These are phyloP conservation scores for Calonectria pseudoreteaudii DNA, from an alignment of 2,329 filamentous ascomycete species.

Conservation along the genomic window DNA sequence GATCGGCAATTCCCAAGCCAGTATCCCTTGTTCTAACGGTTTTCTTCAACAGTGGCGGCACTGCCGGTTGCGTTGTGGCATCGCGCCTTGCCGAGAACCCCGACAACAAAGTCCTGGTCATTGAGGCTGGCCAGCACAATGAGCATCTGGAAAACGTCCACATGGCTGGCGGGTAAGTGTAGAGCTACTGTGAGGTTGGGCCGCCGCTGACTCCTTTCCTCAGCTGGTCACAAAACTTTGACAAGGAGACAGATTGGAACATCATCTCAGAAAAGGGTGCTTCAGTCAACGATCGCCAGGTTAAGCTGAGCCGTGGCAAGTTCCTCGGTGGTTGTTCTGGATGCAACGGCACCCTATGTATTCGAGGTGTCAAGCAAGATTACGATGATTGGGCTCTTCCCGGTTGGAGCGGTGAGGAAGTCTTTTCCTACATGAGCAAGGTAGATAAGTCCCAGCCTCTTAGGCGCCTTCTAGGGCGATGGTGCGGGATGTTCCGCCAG, in stretches of 20 bases:
- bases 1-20: conserved; percentile 7
- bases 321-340: conserved; percentile 63
- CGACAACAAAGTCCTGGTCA: conserved; percentile 45
- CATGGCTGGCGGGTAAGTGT: conserved; percentile 61
- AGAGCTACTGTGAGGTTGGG: too few relatives aligned
- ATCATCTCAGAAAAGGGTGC: conserved; percentile 55
- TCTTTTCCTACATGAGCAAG: conserved; percentile 68
- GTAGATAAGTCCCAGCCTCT: conserved; percentile 39
- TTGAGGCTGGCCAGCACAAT: conserved; percentile 54
- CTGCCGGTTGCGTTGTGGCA: conserved; percentile 52
- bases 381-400: conserved; percentile 67
- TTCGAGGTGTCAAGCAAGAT: conserved; percentile 60
- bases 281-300: conserved; percentile 54
- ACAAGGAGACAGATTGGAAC: conserved; percentile 64
- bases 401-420: conserved; percentile 68
- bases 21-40: conserved; percentile 19
- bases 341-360: conserved; percentile 62
- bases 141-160: conserved; percentile 60
- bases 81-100: conserved; percentile 51
- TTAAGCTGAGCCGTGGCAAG: conserved; percentile 61
- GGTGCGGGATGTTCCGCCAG: background rate
- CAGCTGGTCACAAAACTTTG: conserved; percentile 59
- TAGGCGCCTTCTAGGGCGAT: background rate
- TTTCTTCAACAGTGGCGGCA: conserved; percentile 45
- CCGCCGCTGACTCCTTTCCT: background rate